Evolutionary conservation across 306 rosid species (phyloP).

Genomic region (Vigna angularis): DNA sequence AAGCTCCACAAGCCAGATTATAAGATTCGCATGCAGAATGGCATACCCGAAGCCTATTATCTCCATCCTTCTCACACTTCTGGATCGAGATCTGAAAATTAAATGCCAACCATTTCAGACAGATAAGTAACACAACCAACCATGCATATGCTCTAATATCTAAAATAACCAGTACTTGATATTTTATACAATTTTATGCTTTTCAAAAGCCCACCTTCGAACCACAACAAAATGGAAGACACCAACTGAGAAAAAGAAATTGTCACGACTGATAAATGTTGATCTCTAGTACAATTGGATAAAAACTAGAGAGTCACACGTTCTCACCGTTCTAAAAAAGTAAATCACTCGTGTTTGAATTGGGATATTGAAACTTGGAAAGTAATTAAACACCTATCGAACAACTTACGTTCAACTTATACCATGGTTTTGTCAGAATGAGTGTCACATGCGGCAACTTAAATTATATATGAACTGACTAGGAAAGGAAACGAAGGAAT

Average conservation of each 20-base stretch:
- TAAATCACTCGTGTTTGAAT: constrained; percentile 2
- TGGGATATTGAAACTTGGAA: not conserved
- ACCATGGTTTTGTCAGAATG: constrained; percentile 5
- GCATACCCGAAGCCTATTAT: constrained; percentile 93
- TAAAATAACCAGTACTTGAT: not conserved
- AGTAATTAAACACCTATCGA: not conserved
- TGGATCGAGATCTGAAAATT: constrained; percentile 87
- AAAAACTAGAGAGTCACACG: not conserved
- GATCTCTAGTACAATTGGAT: constrained; percentile 4
- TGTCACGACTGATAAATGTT: too few species aligned
- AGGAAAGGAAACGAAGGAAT: not conserved
- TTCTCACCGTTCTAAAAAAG: constrained; percentile 1
- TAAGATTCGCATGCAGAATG: constrained; percentile 92
- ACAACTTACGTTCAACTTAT: not conserved
- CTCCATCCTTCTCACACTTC: constrained; percentile 89
- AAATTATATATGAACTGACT: not conserved
- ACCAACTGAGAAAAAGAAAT: too few species aligned
- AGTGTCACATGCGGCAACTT: not conserved
- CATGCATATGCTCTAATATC: constrained; percentile 21
- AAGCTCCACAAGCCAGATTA: constrained; percentile 94
- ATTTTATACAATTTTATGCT: too few species aligned
- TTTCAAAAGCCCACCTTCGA: too few species aligned
- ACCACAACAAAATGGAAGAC: too few species aligned
- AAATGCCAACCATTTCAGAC: constrained; percentile 14
- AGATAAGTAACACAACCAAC: constrained; percentile 30